A percentile compares a stretch with the other conserved stretches of the same genome.
Conservation (phyloP, 345 rosid species). For the Eucalyptus marginata region DNA sequence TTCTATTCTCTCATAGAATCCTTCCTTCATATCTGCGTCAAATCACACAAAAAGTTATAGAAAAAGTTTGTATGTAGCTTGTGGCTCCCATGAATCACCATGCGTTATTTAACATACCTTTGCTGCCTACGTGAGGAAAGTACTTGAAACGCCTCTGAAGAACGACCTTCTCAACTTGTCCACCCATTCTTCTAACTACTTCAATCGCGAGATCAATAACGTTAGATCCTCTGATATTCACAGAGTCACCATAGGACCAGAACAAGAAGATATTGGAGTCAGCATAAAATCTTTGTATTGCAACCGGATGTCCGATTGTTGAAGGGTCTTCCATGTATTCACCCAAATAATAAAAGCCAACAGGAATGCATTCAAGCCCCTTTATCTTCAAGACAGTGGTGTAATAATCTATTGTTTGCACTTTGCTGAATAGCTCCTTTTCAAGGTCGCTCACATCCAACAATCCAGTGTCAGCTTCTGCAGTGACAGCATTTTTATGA, state of each 20-base stretch:
- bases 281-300: constrained; percentile 56
- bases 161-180: constrained; percentile 27
- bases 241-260: constrained; percentile 57
- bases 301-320: constrained; percentile 54
- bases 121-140: constrained; percentile 51
- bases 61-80: background rate
- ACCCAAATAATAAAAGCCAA: constrained; percentile 55
- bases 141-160: constrained; percentile 51
- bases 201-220: constrained; percentile 29
- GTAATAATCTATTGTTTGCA: constrained; percentile 51
- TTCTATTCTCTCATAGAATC: constrained; percentile 46
- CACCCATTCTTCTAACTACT: constrained; percentile 30
- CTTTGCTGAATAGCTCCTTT: constrained; percentile 44
- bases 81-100: background rate
- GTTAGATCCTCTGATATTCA: constrained; percentile 19
- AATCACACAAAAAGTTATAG: background rate
- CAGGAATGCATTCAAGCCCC: constrained; percentile 44
- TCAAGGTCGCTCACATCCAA: constrained; percentile 43
- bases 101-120: constrained; percentile 27
- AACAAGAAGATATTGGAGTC: constrained; percentile 57
- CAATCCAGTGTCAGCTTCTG: constrained; percentile 28
- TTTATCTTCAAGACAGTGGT: constrained; percentile 46
- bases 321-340: constrained; percentile 60
- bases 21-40: constrained; percentile 48
- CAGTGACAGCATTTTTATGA: background rate